A percentile compares a stretch with the other conserved stretches of the same genome.
Conservation (phyloP, 495 filamentous ascomycete genomes). For the Trichodelitschia bisporula region DNA sequence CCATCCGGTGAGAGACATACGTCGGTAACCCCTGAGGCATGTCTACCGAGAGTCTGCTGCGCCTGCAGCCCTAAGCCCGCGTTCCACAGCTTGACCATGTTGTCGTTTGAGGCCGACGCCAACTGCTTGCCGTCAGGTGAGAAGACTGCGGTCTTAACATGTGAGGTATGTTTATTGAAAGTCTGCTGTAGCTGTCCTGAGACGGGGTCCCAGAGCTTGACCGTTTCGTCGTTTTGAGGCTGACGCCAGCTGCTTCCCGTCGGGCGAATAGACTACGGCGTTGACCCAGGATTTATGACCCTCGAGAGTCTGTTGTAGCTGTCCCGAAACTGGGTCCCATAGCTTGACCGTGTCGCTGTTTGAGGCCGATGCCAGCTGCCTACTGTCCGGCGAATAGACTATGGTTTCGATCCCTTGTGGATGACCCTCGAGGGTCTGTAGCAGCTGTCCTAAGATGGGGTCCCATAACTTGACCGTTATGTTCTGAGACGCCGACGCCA, state of each 20-base stretch:
- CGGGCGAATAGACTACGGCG: slow-evolving; percentile 4
- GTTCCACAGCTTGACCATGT: slow-evolving; percentile 13
- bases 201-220: slow-evolving; percentile 1
- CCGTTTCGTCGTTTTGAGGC: slow-evolving; percentile 1
- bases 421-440: slow-evolving; percentile 10
- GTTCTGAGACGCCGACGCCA: slow-evolving; percentile 88
- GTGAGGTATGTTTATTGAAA: not conserved
- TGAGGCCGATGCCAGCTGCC: slow-evolving; percentile 1
- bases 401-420: slow-evolving; percentile 1
- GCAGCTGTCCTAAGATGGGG: slow-evolving; percentile 47
- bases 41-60: not conserved
- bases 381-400: slow-evolving; percentile 2
- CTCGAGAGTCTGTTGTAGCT: slow-evolving; percentile 6
- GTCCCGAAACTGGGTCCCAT: slow-evolving; percentile 1
- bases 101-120: slow-evolving; percentile 5
- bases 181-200: not conserved
- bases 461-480: slow-evolving; percentile 85
- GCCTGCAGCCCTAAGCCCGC: not conserved
- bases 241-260: not conserved
- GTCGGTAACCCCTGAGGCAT: not conserved
- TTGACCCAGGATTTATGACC: slow-evolving; percentile 2
- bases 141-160: not conserved
- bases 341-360: slow-evolving; percentile 2
- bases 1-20: slow-evolving; percentile 3
- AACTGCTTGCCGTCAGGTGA: slow-evolving; percentile 7